Conservation (phyloP, 768 basidiomycete species). For the Kwoniella bestiolae region DNA sequence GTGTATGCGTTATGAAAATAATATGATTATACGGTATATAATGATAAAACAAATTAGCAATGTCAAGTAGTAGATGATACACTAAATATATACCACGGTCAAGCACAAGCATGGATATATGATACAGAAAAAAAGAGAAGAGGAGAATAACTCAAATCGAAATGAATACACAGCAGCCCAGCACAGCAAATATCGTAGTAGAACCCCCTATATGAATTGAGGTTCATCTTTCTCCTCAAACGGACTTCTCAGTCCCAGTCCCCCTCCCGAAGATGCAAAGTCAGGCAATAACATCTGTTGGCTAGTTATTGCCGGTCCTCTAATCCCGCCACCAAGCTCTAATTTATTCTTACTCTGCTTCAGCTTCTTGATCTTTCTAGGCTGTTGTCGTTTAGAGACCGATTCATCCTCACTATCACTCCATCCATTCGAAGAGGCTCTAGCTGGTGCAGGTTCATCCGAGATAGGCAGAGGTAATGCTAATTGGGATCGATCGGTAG, state of each 20-base stretch:
- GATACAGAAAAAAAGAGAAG: neutral
- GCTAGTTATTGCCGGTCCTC: neutral
- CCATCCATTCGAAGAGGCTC: slow-evolving; percentile 17
- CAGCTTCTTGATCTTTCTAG: slow-evolving; percentile 23
- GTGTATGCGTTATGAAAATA: neutral
- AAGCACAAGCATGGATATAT: no score
- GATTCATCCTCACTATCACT: slow-evolving; percentile 37
- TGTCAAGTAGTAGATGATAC: neutral
- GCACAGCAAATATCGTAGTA: neutral
- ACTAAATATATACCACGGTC: no score
- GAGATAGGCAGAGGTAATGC: slow-evolving; percentile 18
- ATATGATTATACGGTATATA: slow-evolving; percentile 3
- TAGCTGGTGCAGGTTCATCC: neutral
- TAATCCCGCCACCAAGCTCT: slow-evolving; percentile 4
- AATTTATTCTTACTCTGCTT: slow-evolving; percentile 1
- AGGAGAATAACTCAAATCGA: neutral
- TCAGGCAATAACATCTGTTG: slow-evolving; percentile 10
- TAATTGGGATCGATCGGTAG: slow-evolving; percentile 22
- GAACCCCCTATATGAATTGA: slow-evolving; percentile 8
- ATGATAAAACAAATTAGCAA: neutral
- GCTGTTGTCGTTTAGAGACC: neutral
- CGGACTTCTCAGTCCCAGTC: slow-evolving; percentile 33
- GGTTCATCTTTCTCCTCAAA: slow-evolving; percentile 42
- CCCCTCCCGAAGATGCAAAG: neutral
- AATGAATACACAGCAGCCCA: neutral